Conservation (phyloP, 164 flowering plant species). For the Macadamia integrifolia region DNA sequence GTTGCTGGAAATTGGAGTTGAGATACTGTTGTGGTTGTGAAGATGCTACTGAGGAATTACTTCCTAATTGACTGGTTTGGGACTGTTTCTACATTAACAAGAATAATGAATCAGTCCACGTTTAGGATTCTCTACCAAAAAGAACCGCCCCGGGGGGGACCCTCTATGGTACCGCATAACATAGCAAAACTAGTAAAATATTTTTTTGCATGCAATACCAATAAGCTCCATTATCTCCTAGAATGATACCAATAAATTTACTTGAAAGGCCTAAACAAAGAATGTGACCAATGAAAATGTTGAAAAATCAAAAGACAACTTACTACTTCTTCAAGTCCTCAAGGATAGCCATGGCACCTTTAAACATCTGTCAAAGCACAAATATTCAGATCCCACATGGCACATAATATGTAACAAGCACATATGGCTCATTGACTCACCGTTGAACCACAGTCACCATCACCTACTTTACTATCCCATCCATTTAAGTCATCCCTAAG, state of each 20-base stretch:
- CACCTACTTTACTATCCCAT: constrained; percentile 92
- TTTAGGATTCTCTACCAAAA: no score
- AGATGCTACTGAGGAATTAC: no score
- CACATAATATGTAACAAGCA: constrained; percentile 8
- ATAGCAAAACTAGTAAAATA: no score
- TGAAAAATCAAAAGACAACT: constrained; percentile 19
- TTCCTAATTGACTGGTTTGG: no score
- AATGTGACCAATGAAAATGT: not conserved
- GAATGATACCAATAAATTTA: not conserved
- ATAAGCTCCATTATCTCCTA: not conserved
- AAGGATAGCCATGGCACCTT: constrained; percentile 74
- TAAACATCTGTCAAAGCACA: constrained; percentile 60
- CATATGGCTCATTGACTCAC: constrained; percentile 39
- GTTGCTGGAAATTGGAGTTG: no score
- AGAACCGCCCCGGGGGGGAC: no score
- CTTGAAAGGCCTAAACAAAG: not conserved
- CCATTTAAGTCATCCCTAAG: constrained; percentile 69
- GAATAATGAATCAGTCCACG: no score
- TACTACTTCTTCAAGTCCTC: constrained; percentile 77
- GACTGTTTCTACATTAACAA: no score
- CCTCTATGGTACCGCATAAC: no score
- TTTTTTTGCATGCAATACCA: not conserved
- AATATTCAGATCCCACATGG: constrained; percentile 3
- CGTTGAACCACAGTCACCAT: constrained; percentile 96
- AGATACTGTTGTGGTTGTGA: no score